phyloP scores from a whole-genome alignment of 202 grass and related monocot genomes.

The Zizania palustris region DNA sequence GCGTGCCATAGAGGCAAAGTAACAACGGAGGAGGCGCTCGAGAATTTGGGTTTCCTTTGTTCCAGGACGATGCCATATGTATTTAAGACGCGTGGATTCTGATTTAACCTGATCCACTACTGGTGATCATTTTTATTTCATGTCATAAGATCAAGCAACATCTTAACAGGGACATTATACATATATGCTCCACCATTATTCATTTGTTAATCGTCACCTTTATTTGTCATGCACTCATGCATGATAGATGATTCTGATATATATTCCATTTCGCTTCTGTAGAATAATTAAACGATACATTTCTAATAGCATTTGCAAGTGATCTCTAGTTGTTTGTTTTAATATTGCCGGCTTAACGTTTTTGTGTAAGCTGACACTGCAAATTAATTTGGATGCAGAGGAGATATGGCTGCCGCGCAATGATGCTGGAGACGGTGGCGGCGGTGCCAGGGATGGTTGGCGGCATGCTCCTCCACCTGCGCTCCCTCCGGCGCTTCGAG shows the following conservation, averaged over 20 bases:
- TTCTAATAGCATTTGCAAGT: background rate
- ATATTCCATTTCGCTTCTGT: background rate
- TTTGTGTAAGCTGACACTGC: too few relatives aligned
- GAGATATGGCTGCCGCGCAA: slow-evolving; percentile 77
- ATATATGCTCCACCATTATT: too few relatives aligned
- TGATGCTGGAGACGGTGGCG: slow-evolving; percentile 89
- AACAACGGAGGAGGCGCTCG: background rate
- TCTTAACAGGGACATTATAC: too few relatives aligned
- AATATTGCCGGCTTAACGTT: too few relatives aligned
- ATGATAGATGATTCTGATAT: background rate
- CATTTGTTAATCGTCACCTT: too few relatives aligned
- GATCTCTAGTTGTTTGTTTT: background rate
- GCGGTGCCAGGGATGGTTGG: too few relatives aligned
- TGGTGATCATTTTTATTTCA: too few relatives aligned
- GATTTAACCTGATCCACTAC: background rate
- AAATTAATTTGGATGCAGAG: slow-evolving; percentile 47
- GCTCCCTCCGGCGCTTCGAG: too few relatives aligned
- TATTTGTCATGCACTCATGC: too few relatives aligned
- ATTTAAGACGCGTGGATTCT: slow-evolving; percentile 2
- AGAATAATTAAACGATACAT: background rate
- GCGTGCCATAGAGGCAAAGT: slow-evolving; percentile 12
- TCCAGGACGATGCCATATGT: background rate
- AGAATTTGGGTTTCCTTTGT: background rate
- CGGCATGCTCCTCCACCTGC: too few relatives aligned
- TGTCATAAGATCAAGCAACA: too few relatives aligned